Evolutionary conservation across 1,139 yeast genomes (phyloP).

Genomic region (Candida sojae): DNA sequence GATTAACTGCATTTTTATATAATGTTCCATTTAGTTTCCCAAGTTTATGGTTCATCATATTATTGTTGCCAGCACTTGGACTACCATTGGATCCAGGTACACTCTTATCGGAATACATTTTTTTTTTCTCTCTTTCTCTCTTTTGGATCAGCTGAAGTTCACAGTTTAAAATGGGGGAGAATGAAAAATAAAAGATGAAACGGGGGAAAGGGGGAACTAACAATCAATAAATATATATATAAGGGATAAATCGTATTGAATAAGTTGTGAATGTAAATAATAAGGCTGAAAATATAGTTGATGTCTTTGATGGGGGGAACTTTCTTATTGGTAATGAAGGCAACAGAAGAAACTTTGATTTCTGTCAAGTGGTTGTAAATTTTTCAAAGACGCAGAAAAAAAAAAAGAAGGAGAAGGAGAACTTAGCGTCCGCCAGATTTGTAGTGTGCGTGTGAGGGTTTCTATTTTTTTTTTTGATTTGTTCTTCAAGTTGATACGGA

Average conservation of each 20-base stretch:
- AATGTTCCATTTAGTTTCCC: too few relatives aligned
- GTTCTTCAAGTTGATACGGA: background rate
- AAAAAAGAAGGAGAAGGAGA: background rate
- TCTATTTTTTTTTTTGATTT: too few relatives aligned
- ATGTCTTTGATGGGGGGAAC: too few relatives aligned
- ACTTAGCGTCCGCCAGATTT: too few relatives aligned
- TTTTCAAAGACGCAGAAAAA: background rate
- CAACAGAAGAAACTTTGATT: background rate
- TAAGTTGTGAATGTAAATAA: too few relatives aligned
- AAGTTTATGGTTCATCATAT: too few relatives aligned
- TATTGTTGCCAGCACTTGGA: background rate
- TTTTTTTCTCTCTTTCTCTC: background rate
- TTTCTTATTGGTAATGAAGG: background rate
- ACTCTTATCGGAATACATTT: conserved; percentile 3
- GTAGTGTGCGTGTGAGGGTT: too few relatives aligned
- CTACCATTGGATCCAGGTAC: conserved; percentile 6
- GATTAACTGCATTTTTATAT: background rate
- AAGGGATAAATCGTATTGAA: too few relatives aligned
- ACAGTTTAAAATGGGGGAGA: background rate
- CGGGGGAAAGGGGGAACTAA: too few relatives aligned
- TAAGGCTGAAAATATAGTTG: too few relatives aligned
- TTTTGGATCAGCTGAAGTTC: background rate
- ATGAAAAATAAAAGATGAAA: background rate
- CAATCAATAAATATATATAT: too few relatives aligned
- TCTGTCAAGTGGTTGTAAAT: conserved; percentile 1